These are phyloP conservation scores for Mycena crocata DNA, from an alignment of 768 basidiomycete species.

Conservation along the genomic window DNA sequence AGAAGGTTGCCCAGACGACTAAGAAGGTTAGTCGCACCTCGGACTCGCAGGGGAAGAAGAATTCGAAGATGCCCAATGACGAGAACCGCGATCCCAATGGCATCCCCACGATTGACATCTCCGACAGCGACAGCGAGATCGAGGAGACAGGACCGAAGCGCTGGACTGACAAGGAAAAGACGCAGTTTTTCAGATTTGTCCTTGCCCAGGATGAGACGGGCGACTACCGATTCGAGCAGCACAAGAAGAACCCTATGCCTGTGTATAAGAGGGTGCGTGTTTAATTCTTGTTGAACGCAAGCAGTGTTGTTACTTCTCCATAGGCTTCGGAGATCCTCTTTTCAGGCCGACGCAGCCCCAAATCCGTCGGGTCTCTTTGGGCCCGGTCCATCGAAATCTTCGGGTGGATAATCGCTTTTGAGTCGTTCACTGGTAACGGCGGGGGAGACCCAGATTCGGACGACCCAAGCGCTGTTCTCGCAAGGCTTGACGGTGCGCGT, in stretches of 20 bases:
- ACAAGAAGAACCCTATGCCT: neutral
- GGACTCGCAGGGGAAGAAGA: no score
- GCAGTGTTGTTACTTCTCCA: neutral
- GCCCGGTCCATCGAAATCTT: constrained; percentile 1
- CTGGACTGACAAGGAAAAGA: neutral
- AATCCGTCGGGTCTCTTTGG: neutral
- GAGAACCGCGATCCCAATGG: neutral
- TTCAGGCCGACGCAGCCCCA: neutral
- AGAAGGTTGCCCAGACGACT: no score
- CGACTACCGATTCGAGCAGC: neutral
- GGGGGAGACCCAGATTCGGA: constrained; percentile 20
- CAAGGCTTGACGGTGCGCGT: neutral
- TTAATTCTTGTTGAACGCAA: no score
- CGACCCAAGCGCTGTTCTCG: constrained; percentile 5
- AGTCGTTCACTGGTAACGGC: constrained; percentile 19
- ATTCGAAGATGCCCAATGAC: neutral
- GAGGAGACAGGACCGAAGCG: neutral
- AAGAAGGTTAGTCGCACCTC: no score
- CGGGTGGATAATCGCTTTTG: constrained; percentile 5
- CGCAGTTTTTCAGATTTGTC: neutral
- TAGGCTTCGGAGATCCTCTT: constrained; percentile 1
- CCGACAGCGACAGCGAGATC: neutral
- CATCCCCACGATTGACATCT: neutral
- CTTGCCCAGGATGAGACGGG: neutral
- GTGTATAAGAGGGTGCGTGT: constrained; percentile 2